Base-by-base conservation (phyloP, 2,329 filamentous ascomycete species). In the Cladosporium oxysporum region DNA sequence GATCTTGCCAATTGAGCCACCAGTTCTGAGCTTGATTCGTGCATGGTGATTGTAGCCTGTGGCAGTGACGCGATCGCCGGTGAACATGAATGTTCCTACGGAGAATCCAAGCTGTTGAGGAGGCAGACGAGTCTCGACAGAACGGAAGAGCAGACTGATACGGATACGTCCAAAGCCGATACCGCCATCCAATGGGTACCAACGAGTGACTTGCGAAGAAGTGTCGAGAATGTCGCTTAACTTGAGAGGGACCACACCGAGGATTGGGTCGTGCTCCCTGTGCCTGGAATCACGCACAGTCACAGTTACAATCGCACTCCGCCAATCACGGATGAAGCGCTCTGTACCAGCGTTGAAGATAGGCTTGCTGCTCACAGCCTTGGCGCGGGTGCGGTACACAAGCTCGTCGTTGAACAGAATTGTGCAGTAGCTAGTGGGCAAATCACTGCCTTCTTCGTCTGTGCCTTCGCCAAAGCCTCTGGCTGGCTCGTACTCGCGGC, bases 291-390 rank as follows among this genome's bases (percentile, higher is more conserved):
- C 94, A 29, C 95, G 90, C 18, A 97, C 93, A 0, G 92, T 91
- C 59, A 98, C 84, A 0, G 93, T 97, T 63, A 96, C 85, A 66
- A 97, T 91, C 55, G 87, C 85, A 21, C 91, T 95, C 69, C 92
- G 86, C 95, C 95, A 99, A 75, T 99, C 94, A 26, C 94, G 90
- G 33, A 98, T 82, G 72, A 98, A 98, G 14, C 90, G 87, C 75
- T 99, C 95, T 0, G 93, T 97, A 67, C 94, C 94, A 3, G 95
- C 93, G 72, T 98, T 97, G 84, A 97, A 98, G 69, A 98, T 97
- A 1, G 95, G 95, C 76, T 96, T 93, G 62, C 92, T 96, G 41
- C 91, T 96, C 8, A 96, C 91, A 4, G 93, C 93, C 82, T 99
- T 98, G 41, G 92, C 88, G 74, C 95, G 88, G n/a, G 94, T 98